Evolutionary conservation across 1,284 basidiomycete species (phyloP).

Genomic region (Sphagnurus paluster): DNA sequence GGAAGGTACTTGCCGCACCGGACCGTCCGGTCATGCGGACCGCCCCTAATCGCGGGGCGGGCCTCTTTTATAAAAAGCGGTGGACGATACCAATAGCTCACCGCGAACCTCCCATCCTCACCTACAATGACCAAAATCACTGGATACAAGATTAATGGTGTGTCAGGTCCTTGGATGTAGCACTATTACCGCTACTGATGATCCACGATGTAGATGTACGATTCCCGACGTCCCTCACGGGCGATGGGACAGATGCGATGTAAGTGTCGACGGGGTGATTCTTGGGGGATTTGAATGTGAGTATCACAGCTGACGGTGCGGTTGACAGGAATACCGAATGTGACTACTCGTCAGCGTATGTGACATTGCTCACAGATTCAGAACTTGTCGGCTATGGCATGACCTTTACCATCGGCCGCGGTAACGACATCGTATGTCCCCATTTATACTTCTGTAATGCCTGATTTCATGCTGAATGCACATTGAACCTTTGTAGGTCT

Average conservation of each 20-base stretch:
- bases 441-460: too few species aligned
- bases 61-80: too few species aligned
- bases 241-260: slow-evolving; percentile 91
- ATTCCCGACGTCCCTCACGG: slow-evolving; percentile 81
- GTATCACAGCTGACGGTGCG: background rate
- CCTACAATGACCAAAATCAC: slow-evolving; percentile 45
- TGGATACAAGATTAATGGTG: slow-evolving; percentile 53
- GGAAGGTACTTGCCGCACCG: too few species aligned
- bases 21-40: too few species aligned
- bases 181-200: background rate
- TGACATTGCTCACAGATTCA: slow-evolving; percentile 73
- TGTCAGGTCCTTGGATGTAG: slow-evolving; percentile 11
- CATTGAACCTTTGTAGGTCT: too few species aligned
- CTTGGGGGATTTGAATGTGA: background rate
- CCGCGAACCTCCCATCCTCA: background rate
- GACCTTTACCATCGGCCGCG: slow-evolving; percentile 97
- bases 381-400: slow-evolving; percentile 86
- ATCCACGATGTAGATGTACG: slow-evolving; percentile 59
- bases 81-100: background rate
- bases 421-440: slow-evolving; percentile 83
- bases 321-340: slow-evolving; percentile 85
- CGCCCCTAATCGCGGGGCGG: too few species aligned
- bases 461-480: too few species aligned
- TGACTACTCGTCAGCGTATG: slow-evolving; percentile 93
- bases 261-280: slow-evolving; percentile 23